Base-by-base conservation (phyloP, 495 filamentous ascomycete species). In the Xylaria intraflava region DNA sequence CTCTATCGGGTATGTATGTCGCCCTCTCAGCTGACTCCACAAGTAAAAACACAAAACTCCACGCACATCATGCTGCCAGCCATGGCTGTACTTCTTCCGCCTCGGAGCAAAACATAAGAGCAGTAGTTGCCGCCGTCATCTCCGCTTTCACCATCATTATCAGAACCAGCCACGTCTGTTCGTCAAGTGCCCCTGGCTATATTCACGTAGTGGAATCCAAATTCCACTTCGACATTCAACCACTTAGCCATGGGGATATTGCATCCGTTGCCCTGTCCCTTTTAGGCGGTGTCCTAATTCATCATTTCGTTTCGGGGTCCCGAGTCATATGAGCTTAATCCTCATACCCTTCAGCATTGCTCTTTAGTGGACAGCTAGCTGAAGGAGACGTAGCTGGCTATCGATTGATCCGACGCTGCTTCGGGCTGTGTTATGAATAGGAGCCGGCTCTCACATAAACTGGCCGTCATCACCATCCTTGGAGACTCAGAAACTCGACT, bases 1-100 rank as follows among this genome's bases (percentile, higher is more conserved):
- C 31, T 53, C 42, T 53, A 53, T 53, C 33, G 51, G 51, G 42
- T 53, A 46, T 53, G 51, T 24, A 14, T n/a, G n/a, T 40, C 24
- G 1, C 51, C 31, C 23, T 31, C 6, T 22, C 41, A 12, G 11
- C 12, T 10, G 24, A 53, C 29, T 24, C 51, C 42, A 10, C 30
- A 40, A 53, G 16, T 5, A 22, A 47, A 36, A 36, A 40, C 11
- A 35, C n/a, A 11, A 23, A 27, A 39, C 46, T 46, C 23, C 42
- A 46, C 40, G 23, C 26, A n/a, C 5, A 16, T 44, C 40, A 27
- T 44, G 31, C 29, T 22, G 6, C 39, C 35, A 14, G 35, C 9
- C 35, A 9, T 38, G 14, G 14, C 4, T 38, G n/a, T 31, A 33
- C 31, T 29, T 26, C 40, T 44, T 23, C n/a, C 35, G 11, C 35